Evolutionary conservation across 2,329 filamentous ascomycete genomes (phyloP).

Genomic region (Cordyceps javanica): DNA sequence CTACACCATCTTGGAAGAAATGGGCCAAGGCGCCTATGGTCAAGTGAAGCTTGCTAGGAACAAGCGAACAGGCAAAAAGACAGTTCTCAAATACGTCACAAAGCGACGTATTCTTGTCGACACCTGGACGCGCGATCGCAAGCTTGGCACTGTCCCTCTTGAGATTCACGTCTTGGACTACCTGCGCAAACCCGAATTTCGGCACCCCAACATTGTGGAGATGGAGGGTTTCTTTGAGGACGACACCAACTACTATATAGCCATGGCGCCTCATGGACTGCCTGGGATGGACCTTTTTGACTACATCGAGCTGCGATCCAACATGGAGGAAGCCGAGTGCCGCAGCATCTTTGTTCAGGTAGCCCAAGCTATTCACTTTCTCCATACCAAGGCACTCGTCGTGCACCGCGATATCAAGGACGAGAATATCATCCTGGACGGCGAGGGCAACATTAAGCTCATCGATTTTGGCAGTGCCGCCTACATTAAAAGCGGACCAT

Average conservation of each 20-base stretch:
- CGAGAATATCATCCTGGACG: conserved; percentile 94
- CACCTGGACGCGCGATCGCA: conserved; percentile 93
- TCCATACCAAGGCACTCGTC: conserved; percentile 84
- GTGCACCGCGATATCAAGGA: conserved; percentile 99
- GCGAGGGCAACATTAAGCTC: conserved; percentile 90
- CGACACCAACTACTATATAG: conserved; percentile 93
- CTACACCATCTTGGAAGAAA: conserved; percentile 90
- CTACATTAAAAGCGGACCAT: conserved; percentile 96
- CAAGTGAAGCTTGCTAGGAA: conserved; percentile 93
- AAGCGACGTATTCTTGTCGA: conserved; percentile 95
- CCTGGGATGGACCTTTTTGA: conserved; percentile 99
- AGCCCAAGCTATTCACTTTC: conserved; percentile 78
- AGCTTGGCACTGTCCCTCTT: conserved; percentile 86
- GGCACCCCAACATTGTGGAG: conserved; percentile 64
- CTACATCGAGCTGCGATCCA: conserved; percentile 92
- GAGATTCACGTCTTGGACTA: conserved; percentile 98
- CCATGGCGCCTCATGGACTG: conserved; percentile 91
- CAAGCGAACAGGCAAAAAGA: conserved; percentile 73
- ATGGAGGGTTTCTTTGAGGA: conserved; percentile 74
- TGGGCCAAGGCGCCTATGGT: conserved; percentile 96
- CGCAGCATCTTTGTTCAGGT: conserved; percentile 95
- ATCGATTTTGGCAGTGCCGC: conserved; percentile 98
- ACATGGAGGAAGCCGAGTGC: conserved; percentile 93
- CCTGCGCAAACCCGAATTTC: conserved; percentile 65
- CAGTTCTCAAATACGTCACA: conserved; percentile 95